Evolutionary conservation across 495 filamentous ascomycete species (phyloP).

Genomic region (Penicillium roqueforti): DNA sequence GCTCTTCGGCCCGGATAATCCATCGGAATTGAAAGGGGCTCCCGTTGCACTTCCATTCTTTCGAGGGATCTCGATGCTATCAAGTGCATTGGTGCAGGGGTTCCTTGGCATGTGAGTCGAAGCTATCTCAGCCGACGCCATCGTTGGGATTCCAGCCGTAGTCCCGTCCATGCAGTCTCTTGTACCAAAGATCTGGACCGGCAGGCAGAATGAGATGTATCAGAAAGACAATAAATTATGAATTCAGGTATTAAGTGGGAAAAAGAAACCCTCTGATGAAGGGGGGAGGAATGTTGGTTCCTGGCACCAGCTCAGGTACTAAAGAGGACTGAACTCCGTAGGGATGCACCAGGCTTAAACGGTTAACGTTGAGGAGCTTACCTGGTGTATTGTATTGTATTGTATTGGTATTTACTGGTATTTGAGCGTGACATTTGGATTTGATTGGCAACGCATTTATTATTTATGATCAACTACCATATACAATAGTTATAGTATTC

Average conservation of each 20-base stretch:
- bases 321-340: neutral
- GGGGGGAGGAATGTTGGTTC: constrained; percentile 2
- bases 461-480: too few species aligned
- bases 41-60: constrained; percentile 2
- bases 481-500: too few species aligned
- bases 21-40: neutral
- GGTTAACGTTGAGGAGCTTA: constrained; percentile 10
- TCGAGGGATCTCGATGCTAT: neutral
- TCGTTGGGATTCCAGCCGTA: constrained; percentile 22
- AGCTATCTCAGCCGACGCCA: constrained; percentile 22
- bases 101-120: constrained; percentile 25
- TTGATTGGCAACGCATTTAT: too few species aligned
- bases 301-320: constrained; percentile 9
- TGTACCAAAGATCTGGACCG: neutral
- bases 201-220: constrained; percentile 2
- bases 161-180: constrained; percentile 3
- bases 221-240: neutral
- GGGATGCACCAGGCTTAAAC: constrained; percentile 14
- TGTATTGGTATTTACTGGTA: neutral
- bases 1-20: neutral
- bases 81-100: constrained; percentile 13
- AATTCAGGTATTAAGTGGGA: too few species aligned
- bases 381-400: neutral
- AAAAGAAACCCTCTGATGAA: constrained; percentile 2
- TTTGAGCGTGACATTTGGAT: too few species aligned